phyloP scores from a whole-genome alignment of 306 rosid genomes.

The Carpinus viminea region DNA sequence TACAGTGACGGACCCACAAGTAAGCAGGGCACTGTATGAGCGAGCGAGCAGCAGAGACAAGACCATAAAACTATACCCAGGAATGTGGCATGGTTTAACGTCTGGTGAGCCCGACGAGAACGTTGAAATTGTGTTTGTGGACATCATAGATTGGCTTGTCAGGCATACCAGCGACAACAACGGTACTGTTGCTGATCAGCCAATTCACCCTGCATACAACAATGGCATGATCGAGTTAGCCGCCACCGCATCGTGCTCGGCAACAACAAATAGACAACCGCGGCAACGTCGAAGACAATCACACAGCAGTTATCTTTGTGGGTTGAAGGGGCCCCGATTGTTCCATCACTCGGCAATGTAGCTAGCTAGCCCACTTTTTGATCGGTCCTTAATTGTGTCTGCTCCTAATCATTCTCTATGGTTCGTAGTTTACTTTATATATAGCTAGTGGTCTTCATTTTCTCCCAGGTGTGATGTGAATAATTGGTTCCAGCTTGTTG shows the following conservation, averaged over 20 bases:
- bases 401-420: background rate
- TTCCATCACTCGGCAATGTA: conserved; percentile 46
- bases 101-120: conserved; percentile 85
- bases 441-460: background rate
- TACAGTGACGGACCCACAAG: conserved; percentile 91
- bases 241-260: conserved; percentile 11
- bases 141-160: conserved; percentile 71
- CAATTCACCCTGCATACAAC: conserved; percentile 13
- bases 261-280: conserved; percentile 4
- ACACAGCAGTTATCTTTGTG: conserved; percentile 43
- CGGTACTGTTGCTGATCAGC: conserved; percentile 5
- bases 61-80: conserved; percentile 71
- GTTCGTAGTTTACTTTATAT: background rate
- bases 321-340: conserved; percentile 45
- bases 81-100: conserved; percentile 90
- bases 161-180: conserved; percentile 28
- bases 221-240: conserved; percentile 21
- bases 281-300: background rate
- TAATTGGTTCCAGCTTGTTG: background rate
- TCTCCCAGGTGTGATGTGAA: background rate
- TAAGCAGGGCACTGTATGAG: conserved; percentile 71
- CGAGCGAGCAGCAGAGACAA: conserved; percentile 73
- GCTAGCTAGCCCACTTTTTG: conserved; percentile 13
- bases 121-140: conserved; percentile 59
- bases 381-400: background rate